These are phyloP conservation scores for Triglochin maritima DNA, from an alignment of 106 monocot species.

Conservation along the genomic window DNA sequence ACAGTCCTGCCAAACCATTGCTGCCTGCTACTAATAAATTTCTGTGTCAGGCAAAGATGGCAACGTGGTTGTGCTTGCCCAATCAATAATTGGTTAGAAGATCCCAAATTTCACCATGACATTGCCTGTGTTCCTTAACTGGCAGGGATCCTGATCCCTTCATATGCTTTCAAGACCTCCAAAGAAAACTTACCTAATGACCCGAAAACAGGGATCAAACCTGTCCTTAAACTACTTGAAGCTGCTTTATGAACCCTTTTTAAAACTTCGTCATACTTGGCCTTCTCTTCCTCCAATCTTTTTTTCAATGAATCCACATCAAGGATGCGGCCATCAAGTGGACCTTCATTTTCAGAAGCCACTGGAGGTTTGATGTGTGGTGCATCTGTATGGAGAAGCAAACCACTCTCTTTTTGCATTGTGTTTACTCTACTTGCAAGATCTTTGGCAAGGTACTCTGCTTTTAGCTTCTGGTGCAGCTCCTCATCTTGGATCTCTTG, in stretches of 20 bases:
- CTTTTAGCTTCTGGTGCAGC: constrained; percentile 28
- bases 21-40: too few relatives aligned
- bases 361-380: constrained; percentile 3
- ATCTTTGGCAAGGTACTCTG: constrained; percentile 38
- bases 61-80: too few relatives aligned
- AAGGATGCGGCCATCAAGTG: constrained; percentile 12
- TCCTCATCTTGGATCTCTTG: constrained; percentile 43
- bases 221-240: constrained; percentile 32
- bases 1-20: too few relatives aligned
- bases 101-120: too few relatives aligned
- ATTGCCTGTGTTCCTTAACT: neutral
- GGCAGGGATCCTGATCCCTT: constrained; percentile 31
- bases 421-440: constrained; percentile 26
- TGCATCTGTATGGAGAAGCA: constrained; percentile 14
- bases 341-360: constrained; percentile 3
- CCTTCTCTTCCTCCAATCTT: constrained; percentile 55
- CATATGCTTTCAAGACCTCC: constrained; percentile 40
- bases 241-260: constrained; percentile 28
- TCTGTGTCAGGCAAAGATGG: too few relatives aligned
- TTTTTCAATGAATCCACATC: constrained; percentile 31
- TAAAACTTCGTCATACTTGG: constrained; percentile 33
- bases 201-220: constrained; percentile 51
- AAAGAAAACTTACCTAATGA: constrained; percentile 37
- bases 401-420: constrained; percentile 24
- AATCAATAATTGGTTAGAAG: too few relatives aligned